Percentiles rank a stretch among this genome's conserved stretches.
phyloP scores from a whole-genome alignment of 176 grass and related monocot species.

The Alopecurus myosuroides region DNA sequence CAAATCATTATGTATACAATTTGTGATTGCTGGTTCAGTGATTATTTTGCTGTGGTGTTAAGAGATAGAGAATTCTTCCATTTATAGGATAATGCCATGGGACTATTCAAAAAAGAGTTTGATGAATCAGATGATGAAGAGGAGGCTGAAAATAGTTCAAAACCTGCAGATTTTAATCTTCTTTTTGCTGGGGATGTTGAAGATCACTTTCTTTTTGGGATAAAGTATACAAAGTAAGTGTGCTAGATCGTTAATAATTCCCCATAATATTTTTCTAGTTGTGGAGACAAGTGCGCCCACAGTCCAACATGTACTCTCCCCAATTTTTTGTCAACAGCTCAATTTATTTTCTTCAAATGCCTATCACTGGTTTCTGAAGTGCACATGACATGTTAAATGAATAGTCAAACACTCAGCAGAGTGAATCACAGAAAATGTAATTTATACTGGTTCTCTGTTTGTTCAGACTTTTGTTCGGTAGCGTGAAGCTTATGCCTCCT shows the following conservation, averaged over 20 bases:
- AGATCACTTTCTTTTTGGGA: conserved; percentile 86
- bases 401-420: neutral
- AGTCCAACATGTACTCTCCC: neutral
- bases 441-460: neutral
- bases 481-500: neutral
- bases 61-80: conserved; percentile 13
- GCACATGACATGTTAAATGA: conserved; percentile 1
- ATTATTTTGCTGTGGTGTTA: conserved; percentile 25
- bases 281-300: neutral
- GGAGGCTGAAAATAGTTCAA: conserved; percentile 44
- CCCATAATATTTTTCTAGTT: conserved; percentile 9
- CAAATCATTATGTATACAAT: neutral
- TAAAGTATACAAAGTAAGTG: conserved; percentile 92
- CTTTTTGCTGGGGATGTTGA: conserved; percentile 80
- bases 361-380: neutral
- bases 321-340: neutral
- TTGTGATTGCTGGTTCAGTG: neutral
- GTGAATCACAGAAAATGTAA: neutral
- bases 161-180: conserved; percentile 71
- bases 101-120: conserved; percentile 71
- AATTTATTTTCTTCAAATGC: neutral
- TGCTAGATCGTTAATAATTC: neutral
- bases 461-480: neutral
- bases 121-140: conserved; percentile 64
- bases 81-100: conserved; percentile 56